These are phyloP conservation scores for Sarcocystis neurona DNA, from an alignment of 169 alveolate genomes.

Conservation along the genomic window DNA sequence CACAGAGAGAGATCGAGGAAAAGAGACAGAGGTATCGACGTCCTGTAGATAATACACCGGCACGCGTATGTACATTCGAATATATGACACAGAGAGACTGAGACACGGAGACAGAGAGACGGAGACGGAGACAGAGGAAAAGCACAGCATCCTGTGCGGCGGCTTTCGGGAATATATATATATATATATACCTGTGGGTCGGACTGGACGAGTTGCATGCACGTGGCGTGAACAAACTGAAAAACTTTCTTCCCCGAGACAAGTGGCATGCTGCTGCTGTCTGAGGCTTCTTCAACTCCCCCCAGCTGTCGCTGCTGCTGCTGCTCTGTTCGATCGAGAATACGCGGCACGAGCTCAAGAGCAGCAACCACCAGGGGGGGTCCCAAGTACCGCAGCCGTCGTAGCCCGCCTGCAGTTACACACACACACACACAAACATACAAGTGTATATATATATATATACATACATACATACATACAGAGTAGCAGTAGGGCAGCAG, in stretches of 20 bases:
- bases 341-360: slow-evolving; percentile 64
- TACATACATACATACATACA: too few relatives aligned
- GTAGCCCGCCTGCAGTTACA: slow-evolving; percentile 69
- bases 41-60: too few relatives aligned
- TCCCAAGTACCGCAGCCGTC: slow-evolving; percentile 66
- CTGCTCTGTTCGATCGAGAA: slow-evolving; percentile 24
- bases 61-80: too few relatives aligned
- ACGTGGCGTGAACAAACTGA: slow-evolving; percentile 66
- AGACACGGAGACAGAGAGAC: not conserved
- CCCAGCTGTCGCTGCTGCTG: slow-evolving; percentile 30
- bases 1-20: too few relatives aligned
- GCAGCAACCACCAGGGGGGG: slow-evolving; percentile 76
- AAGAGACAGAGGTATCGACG: too few relatives aligned
- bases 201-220: slow-evolving; percentile 31
- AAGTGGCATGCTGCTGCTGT: slow-evolving; percentile 14
- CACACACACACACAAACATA: too few relatives aligned
- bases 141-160: too few relatives aligned
- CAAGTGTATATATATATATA: too few relatives aligned
- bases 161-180: not conserved
- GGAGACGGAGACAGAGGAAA: not conserved
- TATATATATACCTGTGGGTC: slow-evolving; percentile 36
- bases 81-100: too few relatives aligned
- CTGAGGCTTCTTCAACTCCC: too few relatives aligned
- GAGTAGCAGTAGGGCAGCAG: too few relatives aligned
- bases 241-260: slow-evolving; percentile 61